phyloP scores from a whole-genome alignment of 2,329 filamentous ascomycete genomes.

The Fusarium sp. region DNA sequence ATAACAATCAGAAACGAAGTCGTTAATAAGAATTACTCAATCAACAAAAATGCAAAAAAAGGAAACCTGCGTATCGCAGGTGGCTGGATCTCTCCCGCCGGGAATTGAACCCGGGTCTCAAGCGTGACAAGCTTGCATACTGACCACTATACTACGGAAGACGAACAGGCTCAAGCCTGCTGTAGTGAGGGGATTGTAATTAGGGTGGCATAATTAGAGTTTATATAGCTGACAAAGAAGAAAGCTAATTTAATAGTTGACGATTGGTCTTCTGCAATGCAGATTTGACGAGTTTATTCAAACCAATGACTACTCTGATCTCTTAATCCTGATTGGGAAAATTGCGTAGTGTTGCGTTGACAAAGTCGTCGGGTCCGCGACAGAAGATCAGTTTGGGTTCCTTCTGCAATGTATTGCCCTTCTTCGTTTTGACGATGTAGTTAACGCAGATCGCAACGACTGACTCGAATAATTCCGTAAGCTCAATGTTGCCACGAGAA shows the following conservation, averaged over 20 bases:
- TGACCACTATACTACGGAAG: conserved; percentile 26
- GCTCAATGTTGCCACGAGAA: background rate
- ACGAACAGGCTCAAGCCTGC: conserved; percentile 2
- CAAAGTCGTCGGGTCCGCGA: background rate
- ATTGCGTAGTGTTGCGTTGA: conserved; percentile 8
- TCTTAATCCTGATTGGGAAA: background rate
- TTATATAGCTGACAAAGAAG: accelerated
- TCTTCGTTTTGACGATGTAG: background rate
- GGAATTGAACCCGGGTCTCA: background rate
- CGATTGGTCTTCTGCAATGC: background rate
- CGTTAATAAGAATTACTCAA: accelerated
- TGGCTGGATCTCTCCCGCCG: conserved; percentile 22
- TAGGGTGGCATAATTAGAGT: accelerated
- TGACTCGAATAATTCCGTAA: conserved; percentile 13
- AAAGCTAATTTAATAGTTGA: no score
- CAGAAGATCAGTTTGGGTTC: conserved; percentile 23
- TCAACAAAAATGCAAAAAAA: background rate
- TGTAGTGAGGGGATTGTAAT: conserved; percentile 12
- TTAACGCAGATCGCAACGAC: background rate
- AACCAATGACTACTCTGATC: no score
- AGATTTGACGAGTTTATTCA: no score
- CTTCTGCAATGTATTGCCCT: background rate
- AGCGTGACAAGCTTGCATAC: background rate
- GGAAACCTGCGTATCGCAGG: conserved; percentile 6
- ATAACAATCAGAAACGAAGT: no score